phyloP scores from a whole-genome alignment of 768 basidiomycete species.

The Galerina marginata region DNA sequence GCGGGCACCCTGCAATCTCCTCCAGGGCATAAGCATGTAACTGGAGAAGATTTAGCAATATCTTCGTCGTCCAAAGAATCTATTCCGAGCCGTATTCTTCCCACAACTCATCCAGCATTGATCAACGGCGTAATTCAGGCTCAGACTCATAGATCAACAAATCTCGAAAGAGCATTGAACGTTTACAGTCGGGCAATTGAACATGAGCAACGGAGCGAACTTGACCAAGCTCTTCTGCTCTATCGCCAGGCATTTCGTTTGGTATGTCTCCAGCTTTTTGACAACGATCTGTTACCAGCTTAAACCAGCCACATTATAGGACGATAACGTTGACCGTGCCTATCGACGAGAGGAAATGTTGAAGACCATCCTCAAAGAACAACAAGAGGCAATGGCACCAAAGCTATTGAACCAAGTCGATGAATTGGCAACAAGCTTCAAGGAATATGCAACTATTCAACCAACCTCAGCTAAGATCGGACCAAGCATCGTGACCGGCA shows the following conservation, averaged over 20 bases:
- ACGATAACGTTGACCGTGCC: slow-evolving; percentile 75
- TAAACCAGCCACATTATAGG: slow-evolving; percentile 30
- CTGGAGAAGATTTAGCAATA: background rate
- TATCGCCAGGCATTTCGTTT: slow-evolving; percentile 85
- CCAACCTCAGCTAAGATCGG: slow-evolving; percentile 18
- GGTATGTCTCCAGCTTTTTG: slow-evolving; percentile 31
- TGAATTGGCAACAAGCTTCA: slow-evolving; percentile 29
- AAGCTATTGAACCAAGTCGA: slow-evolving; percentile 25
- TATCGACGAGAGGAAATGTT: slow-evolving; percentile 67
- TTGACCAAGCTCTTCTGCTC: slow-evolving; percentile 75
- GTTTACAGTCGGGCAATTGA: slow-evolving; percentile 74
- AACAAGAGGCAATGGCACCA: slow-evolving; percentile 13
- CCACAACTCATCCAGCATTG: slow-evolving; percentile 29
- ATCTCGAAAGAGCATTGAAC: slow-evolving; percentile 57
- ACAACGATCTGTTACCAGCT: slow-evolving; percentile 3
- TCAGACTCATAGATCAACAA: slow-evolving; percentile 34
- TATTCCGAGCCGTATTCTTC: slow-evolving; percentile 1
- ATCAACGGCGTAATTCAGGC: slow-evolving; percentile 25
- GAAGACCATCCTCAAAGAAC: slow-evolving; percentile 36
- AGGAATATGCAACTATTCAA: slow-evolving; percentile 32
- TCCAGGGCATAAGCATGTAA: background rate
- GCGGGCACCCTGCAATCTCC: background rate
- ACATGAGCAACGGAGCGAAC: slow-evolving; percentile 72
- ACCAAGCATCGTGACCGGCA: slow-evolving; percentile 37
- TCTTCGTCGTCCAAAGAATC: background rate